These are phyloP conservation scores for Teratosphaeriaceae sp. DNA, from an alignment of 2,329 filamentous ascomycete species.

Conservation along the genomic window DNA sequence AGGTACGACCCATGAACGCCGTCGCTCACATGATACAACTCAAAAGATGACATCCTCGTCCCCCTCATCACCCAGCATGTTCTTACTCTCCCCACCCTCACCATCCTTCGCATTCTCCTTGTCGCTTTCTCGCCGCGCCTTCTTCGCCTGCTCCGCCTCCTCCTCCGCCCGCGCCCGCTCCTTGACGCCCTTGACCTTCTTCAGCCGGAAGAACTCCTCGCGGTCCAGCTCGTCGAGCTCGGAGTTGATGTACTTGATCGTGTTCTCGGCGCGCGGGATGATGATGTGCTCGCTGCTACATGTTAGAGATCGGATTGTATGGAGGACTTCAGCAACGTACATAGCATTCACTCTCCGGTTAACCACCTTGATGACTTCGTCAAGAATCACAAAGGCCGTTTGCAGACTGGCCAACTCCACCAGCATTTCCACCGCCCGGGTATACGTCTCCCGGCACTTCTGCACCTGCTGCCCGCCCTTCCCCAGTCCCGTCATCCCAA, in stretches of 20 bases:
- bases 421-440: conserved; percentile 87
- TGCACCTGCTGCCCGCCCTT: conserved; percentile 98
- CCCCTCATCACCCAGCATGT: conserved; percentile 28
- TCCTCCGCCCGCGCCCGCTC: conserved; percentile 43
- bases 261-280: conserved; percentile 96
- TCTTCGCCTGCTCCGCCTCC: conserved; percentile 23
- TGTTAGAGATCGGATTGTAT: too few species aligned
- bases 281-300: conserved; percentile 89
- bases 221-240: conserved; percentile 95
- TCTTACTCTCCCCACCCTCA: conserved; percentile 17
- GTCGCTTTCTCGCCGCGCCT: conserved; percentile 15
- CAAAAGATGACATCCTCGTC: conserved; percentile 21
- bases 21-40: not conserved
- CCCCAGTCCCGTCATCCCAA: conserved; percentile 88
- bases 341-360: conserved; percentile 98
- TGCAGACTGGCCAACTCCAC: conserved; percentile 95
- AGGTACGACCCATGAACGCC: not conserved
- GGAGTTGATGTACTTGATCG: conserved; percentile 99
- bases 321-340: conserved; percentile 42
- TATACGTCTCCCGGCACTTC: conserved; percentile 90
- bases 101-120: conserved; percentile 23
- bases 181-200: conserved; percentile 79
- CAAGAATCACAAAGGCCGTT: conserved; percentile 95
- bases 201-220: conserved; percentile 96
- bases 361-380: conserved; percentile 98